Evolutionary conservation across 257 asterid species (phyloP), one percentile per base, ranked within the genome.

Genomic region (Coffea canephora): DNA sequence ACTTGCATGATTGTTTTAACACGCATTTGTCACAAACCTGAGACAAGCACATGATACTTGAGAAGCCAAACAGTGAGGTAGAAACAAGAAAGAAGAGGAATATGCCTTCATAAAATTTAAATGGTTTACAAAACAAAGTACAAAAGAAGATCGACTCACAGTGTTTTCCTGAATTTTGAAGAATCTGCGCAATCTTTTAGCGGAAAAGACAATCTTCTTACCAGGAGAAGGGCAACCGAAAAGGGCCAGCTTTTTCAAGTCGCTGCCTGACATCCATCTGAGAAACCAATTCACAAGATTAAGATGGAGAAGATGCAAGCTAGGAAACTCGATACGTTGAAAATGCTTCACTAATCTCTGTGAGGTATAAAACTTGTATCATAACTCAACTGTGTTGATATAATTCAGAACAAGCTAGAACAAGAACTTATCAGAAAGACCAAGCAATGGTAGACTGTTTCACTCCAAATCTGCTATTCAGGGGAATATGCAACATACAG

Each of bases 201-300:
- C 94, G 71, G 91, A 85, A 59, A 49, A 61, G 21, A 88, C 86
- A 5, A 81, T 75, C 82, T 59, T 89, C 78, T 57, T 69, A 8
- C 87, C 91, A 39, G 88, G 82, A 39, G 43, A 39, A 39, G 43
- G 43, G 43, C 43, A 39, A 39, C 43, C 43, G 43, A 39, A 39
- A 39, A 39, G 85, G 50, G 97, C 97, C 75, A 95, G 86, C 70
- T 74, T 86, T 84, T 91, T 91, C 85, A 95, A 88, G 88, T 93
- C 96, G 81, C 94, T 87, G 54, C 92, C 97, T 10, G 98, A 91
- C 80, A 93, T 82, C 99, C 98, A 91, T 88, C 99, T 95, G 90
- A 50, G 57, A 43, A 59, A 78, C 80, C 72, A 82, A 85, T 57
- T 73, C 71, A 82, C 75, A 78, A 85, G 71, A 81, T 80, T 75